Evolutionary conservation across 441 rosid species (phyloP), one percentile per base, ranked within the genome.

Genomic region (Pelargonium citronellum): DNA sequence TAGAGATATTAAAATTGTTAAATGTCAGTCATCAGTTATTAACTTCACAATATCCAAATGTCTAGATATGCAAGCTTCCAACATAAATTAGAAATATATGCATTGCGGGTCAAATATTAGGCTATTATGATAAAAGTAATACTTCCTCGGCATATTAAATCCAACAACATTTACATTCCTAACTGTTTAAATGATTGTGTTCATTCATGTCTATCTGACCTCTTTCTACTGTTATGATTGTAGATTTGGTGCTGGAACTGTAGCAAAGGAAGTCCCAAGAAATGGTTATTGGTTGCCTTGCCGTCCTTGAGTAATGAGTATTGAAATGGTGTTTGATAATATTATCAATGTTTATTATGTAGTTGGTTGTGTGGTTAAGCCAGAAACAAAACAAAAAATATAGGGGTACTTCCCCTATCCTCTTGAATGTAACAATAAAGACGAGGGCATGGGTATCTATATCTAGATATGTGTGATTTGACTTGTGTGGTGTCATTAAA

Each of bases 191-290:
- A 49, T 46, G 17, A 69, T 69, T 63, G 27, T 7, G 19, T 34
- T 55, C 67, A 53, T 61, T 51, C 15, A 66, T 64, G 63, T 39
- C 61, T 62, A 70, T 62, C 85, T 83, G 79, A 79, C 64, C 69
- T 47, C 75, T 67, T 72, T 69, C 71, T 67, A 51, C 69, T 63
- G 66, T 71, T 79, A 78, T 66, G 17, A 61, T 53, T 82, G 84
- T 79, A 93, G 96, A 89, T 81, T 83, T 93, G 79, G 97, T 93
- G 82, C 73, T 93, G 97, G 96, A 93, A 89, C 92, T 91, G 81
- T 85, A 89, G 82, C 57, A 66, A 79, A 43, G 68, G 77, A 67
- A 72, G 65, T 71, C 62, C 72, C 73, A 76, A 74, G 67, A 67
- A 72, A 70, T 16, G 71, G 60, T 57, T 61, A 70, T 62, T 37